Evolutionary conservation across 805 yeast genomes (phyloP).

Genomic region (Candida tammaniensis): DNA sequence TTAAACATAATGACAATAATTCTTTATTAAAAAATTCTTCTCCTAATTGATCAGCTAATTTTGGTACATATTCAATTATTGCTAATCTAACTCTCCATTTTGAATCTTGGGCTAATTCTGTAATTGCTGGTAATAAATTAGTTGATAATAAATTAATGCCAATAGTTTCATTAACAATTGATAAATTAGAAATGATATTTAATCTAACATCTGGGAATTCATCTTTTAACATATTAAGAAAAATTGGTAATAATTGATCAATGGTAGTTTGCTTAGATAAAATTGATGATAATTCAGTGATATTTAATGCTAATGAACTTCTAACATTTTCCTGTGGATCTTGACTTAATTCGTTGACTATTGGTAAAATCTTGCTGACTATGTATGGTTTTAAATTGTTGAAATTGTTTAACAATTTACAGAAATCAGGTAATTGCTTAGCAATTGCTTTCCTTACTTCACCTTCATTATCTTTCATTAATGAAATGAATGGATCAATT

Average conservation of each 20-base stretch:
- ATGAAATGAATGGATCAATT: constrained; percentile 66
- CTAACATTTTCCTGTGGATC: constrained; percentile 94
- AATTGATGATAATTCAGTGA: constrained; percentile 82
- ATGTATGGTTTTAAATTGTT: constrained; percentile 45
- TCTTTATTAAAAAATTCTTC: constrained; percentile 91
- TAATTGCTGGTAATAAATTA: constrained; percentile 89
- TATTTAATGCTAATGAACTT: constrained; percentile 84
- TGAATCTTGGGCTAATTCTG: constrained; percentile 92
- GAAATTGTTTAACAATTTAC: constrained; percentile 45
- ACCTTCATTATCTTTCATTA: constrained; percentile 91
- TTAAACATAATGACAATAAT: constrained; percentile 83
- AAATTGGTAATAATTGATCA: constrained; percentile 79
- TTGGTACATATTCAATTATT: constrained; percentile 93
- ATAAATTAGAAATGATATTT: constrained; percentile 88
- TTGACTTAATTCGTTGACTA: constrained; percentile 75
- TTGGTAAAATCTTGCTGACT: constrained; percentile 72
- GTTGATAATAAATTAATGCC: constrained; percentile 88
- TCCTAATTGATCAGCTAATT: constrained; percentile 91
- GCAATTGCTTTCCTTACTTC: constrained; percentile 96
- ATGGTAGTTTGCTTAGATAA: constrained; percentile 83
- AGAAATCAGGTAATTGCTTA: constrained; percentile 80
- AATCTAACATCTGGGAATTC: constrained; percentile 95
- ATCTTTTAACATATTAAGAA: constrained; percentile 91
- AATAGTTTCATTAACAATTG: constrained; percentile 88
- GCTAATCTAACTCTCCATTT: constrained; percentile 98